Conservation (phyloP, 179 eudicot species). For the Silene noctiflora region DNA sequence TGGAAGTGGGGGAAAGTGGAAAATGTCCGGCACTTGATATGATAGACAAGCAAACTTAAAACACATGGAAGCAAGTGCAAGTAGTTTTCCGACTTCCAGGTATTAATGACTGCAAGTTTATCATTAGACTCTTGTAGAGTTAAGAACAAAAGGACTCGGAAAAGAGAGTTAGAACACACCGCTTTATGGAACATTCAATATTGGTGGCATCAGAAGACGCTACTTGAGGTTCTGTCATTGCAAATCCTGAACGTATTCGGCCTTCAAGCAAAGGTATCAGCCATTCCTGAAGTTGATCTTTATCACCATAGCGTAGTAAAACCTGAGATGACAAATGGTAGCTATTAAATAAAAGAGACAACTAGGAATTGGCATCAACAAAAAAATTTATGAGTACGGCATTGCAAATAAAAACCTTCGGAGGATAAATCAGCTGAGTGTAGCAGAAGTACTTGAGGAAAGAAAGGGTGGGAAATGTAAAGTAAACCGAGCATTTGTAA, state of each 20-base stretch:
- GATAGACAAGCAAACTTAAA: background rate
- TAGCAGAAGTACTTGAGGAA: background rate
- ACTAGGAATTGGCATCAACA: background rate
- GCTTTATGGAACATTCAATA: constrained; percentile 85
- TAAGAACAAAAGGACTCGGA: background rate
- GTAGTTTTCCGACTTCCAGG: background rate
- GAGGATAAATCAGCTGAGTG: background rate
- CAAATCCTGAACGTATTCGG: constrained; percentile 89
- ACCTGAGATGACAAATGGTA: constrained; percentile 42
- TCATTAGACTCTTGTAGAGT: background rate
- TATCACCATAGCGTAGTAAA: constrained; percentile 81
- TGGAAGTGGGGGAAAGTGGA: background rate
- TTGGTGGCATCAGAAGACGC: constrained; percentile 99
- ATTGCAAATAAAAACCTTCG: background rate
- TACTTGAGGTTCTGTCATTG: constrained; percentile 99
- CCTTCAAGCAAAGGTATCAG: constrained; percentile 92
- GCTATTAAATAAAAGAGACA: background rate
- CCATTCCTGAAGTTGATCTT: constrained; percentile 83
- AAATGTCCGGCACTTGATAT: background rate
- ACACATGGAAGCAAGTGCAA: background rate
- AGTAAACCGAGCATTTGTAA: background rate
- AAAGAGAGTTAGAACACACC: constrained; percentile 39
- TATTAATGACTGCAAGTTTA: background rate
- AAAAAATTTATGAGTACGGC: background rate
- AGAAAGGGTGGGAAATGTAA: background rate